Evolutionary conservation across 2,329 filamentous ascomycete species (phyloP).

Genomic region (Exophiala sp.): DNA sequence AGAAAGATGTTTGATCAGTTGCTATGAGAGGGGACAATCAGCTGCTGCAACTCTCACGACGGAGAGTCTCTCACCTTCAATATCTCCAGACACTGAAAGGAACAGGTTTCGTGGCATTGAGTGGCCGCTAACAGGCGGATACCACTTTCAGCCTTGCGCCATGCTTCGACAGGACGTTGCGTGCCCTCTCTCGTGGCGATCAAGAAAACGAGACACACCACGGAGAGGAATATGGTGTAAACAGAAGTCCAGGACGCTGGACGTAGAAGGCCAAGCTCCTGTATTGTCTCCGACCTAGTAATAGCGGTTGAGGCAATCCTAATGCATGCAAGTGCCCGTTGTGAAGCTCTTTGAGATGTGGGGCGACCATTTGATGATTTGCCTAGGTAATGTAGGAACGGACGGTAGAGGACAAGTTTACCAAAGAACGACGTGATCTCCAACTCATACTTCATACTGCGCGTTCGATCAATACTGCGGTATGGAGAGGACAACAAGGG

Average conservation of each 20-base stretch:
- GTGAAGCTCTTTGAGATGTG: constrained; percentile 9
- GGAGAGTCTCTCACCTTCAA: constrained; percentile 7
- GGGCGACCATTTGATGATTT: constrained; percentile 14
- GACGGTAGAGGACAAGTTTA: constrained; percentile 28
- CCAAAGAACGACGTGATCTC: constrained; percentile 24
- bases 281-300: constrained; percentile 14
- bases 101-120: constrained; percentile 21
- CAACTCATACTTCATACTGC: constrained; percentile 20
- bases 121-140: constrained; percentile 19
- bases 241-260: constrained; percentile 22
- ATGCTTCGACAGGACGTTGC: constrained; percentile 5
- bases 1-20: no score
- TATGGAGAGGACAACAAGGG: neutral
- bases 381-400: constrained; percentile 26
- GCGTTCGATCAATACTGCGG: neutral
- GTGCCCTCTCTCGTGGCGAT: constrained; percentile 18
- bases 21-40: no score
- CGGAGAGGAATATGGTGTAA: constrained; percentile 22
- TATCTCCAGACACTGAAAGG: constrained; percentile 18
- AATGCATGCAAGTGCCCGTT: constrained; percentile 18
- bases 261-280: constrained; percentile 15
- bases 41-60: no score
- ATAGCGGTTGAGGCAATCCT: constrained; percentile 17
- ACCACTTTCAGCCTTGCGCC: constrained; percentile 16
- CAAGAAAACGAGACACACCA: constrained; percentile 20